Percentiles rank a stretch among this genome's conserved stretches.
These are phyloP conservation scores for Telfairia occidentalis DNA, from an alignment of 331 rosid genomes.

Conservation along the genomic window DNA sequence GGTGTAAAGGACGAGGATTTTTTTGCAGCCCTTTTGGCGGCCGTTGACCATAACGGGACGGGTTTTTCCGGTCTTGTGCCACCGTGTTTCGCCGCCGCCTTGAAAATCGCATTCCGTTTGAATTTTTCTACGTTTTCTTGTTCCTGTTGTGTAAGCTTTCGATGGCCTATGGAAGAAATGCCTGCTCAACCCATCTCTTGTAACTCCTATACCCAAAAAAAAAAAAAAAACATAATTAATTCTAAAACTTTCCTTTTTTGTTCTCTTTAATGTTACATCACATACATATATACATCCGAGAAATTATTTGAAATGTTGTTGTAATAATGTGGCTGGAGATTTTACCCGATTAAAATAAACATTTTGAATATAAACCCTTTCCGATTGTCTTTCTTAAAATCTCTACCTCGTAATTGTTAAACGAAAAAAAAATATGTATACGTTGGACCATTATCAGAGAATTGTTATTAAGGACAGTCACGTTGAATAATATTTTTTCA, in stretches of 20 bases:
- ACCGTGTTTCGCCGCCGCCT: slow-evolving; percentile 68
- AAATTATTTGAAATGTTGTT: too few relatives aligned
- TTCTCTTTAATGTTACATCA: not conserved
- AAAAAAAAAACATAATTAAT: not conserved
- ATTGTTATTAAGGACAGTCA: not conserved
- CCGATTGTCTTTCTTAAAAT: too few relatives aligned
- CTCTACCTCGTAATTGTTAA: too few relatives aligned
- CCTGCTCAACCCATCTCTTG: slow-evolving; percentile 85
- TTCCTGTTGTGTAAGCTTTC: slow-evolving; percentile 93
- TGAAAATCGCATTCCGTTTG: slow-evolving; percentile 67
- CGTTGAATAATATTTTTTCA: too few relatives aligned
- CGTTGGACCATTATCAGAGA: too few relatives aligned
- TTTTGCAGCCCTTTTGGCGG: slow-evolving; percentile 89
- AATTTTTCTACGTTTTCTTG: slow-evolving; percentile 86
- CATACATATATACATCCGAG: too few relatives aligned
- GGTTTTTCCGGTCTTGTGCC: slow-evolving; percentile 98
- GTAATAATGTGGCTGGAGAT: too few relatives aligned
- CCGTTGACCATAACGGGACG: slow-evolving; percentile 86
- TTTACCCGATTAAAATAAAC: too few relatives aligned
- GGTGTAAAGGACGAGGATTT: slow-evolving; percentile 80
- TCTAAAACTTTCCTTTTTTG: not conserved
- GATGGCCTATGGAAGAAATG: slow-evolving; percentile 97
- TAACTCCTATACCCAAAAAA: slow-evolving; percentile 47
- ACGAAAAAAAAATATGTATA: too few relatives aligned
- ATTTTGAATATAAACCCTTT: too few relatives aligned